Evolutionary conservation across 2,329 filamentous ascomycete species (phyloP).

Genomic region (Botrytis pseudocinerea): DNA sequence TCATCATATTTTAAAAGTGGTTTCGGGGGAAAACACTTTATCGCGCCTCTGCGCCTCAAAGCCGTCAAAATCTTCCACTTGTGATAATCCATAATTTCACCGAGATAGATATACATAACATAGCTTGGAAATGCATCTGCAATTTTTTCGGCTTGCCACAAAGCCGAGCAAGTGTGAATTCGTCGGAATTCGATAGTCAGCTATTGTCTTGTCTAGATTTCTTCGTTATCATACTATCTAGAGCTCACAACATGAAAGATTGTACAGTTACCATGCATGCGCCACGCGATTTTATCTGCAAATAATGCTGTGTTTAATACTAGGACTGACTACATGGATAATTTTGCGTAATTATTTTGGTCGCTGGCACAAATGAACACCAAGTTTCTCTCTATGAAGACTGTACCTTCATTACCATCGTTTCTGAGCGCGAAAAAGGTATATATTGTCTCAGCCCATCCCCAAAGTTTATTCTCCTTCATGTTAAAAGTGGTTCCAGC

Average conservation of each 20-base stretch:
- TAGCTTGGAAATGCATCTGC: background rate
- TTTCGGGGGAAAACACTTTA: background rate
- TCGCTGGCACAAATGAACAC: background rate
- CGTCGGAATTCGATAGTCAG: background rate
- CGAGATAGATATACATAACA: background rate
- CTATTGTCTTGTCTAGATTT: background rate
- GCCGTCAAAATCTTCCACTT: background rate
- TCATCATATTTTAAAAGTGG: background rate
- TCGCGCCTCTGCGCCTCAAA: background rate
- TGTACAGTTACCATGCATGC: slow-evolving; percentile 6
- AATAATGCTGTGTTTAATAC: slow-evolving; percentile 1
- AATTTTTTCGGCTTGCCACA: background rate
- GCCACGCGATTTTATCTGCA: slow-evolving; percentile 13
- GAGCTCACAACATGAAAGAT: background rate
- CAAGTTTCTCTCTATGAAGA: background rate
- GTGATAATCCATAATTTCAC: background rate
- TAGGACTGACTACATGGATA: background rate
- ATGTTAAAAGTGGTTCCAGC: background rate
- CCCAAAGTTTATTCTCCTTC: background rate
- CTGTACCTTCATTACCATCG: background rate
- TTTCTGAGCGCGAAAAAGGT: background rate
- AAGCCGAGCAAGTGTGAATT: slow-evolving; percentile 3
- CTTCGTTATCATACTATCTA: background rate
- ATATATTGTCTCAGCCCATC: slow-evolving; percentile 6
- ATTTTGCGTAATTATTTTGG: background rate